These are phyloP conservation scores for Phytophthora rubi DNA, from an alignment of 352 stramenopile genomes.

Conservation along the genomic window DNA sequence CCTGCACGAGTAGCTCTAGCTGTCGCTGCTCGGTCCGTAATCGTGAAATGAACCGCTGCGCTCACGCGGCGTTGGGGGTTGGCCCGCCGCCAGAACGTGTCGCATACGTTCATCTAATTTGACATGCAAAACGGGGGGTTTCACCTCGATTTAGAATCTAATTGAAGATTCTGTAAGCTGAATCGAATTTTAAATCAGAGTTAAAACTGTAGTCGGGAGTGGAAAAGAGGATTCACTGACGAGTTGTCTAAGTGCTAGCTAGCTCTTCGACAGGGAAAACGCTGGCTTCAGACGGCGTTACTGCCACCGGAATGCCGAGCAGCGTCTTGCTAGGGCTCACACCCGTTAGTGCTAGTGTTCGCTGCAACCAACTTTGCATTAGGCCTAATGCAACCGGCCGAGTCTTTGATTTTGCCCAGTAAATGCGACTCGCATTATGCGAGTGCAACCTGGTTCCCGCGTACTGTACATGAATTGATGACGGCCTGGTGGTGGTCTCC, in stretches of 20 bases:
- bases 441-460: background rate
- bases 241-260: background rate
- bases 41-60: slow-evolving; percentile 33
- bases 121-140: slow-evolving; percentile 12
- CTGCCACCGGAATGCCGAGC: background rate
- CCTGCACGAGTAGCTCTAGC: background rate
- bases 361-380: background rate
- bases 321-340: background rate
- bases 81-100: slow-evolving; percentile 10
- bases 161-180: background rate
- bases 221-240: background rate
- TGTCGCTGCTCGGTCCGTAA: slow-evolving; percentile 18
- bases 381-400: background rate
- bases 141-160: background rate
- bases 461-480: slow-evolving; percentile 18
- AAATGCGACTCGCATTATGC: background rate
- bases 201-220: background rate
- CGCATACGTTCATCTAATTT: slow-evolving; percentile 21
- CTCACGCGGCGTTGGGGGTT: background rate
- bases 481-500: slow-evolving; percentile 5
- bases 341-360: background rate
- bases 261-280: background rate
- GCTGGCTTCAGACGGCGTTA: background rate
- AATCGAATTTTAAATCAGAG: slow-evolving; percentile 1
- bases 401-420: background rate